Base-by-base conservation (phyloP, 805 yeast genomes). In the Candida methanosorbosa region DNA sequence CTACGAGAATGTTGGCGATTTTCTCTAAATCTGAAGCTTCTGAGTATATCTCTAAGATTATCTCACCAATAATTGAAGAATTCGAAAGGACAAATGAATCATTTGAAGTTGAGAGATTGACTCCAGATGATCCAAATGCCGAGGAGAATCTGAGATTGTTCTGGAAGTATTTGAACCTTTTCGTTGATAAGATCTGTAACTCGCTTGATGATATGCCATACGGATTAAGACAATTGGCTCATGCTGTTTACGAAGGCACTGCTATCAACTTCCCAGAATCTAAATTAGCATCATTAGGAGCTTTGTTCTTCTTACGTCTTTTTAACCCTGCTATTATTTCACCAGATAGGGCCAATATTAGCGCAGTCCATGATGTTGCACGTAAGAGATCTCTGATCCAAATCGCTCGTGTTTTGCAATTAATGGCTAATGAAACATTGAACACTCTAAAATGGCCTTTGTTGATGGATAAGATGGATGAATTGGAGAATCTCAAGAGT, bases 281-380 rank as follows among this genome's bases (percentile, higher is more conserved):
- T 27, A 70, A 79, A 30, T 64, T 71, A 26, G 65, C 77, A 27
- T 86, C 94, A 1, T 81, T 86, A 19, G 95, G 96, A 0, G 87
- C 95, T 0, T 90, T 83, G 52, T 64, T 90, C 36, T 88, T 90
- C 49, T 63, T 90, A 44, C 62, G 95, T 37, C 75, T 81, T 41
- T 68, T 81, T 40, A 82, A 94, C 52, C 97, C 97, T 11, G 94
- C 95, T 0, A 78, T 88, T 45, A 88, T 88, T 12, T 77, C 86
- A 23, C 97, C 97, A 0, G 94, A 84, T 38, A 66, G 79, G 6
- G 67, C 46, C 24, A 48, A 47, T 18, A 51, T 59, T 31, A 38
- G 46, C 2, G 19, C 41, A 9, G 25, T 34, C 2, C 24, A 32
- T 9, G 38, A 48, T 4, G 35, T 40, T n/a, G 41, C 37, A 8